Base-by-base conservation (phyloP, 2,329 filamentous ascomycete species). In the Colletotrichum navitas region DNA sequence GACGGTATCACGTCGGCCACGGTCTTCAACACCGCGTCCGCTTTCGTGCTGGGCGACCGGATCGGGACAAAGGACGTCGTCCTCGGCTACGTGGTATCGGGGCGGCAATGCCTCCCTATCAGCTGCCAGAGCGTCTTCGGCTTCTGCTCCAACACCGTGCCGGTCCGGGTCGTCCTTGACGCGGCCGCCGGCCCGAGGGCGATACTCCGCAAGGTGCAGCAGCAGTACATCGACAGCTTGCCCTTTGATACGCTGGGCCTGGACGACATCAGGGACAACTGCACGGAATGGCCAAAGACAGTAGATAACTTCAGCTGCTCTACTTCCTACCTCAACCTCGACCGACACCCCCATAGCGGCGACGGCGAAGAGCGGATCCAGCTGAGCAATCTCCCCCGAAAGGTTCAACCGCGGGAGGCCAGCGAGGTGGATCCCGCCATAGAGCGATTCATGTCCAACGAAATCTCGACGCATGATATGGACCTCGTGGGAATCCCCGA, bases 231-330 rank as follows among this genome's bases (percentile, higher is more conserved):
- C 6, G 47, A 61, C 3, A 73, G 74, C 43, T 16, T 76, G 0
- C 72, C 66, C 0, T 71, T 63, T 11, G 74, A 76, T 54, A 74
- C 74, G 0, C 49, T 76, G 0, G 74, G 75, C 1, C 71, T 76
- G 16, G 66, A 74, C 3, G 73, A 76, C 3, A 32, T 76, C 43
- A 74, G 74, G 29, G 51, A 58, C 18, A 76, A 76, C 63, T 76
- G 75, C 49, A 76, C 73, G 0, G 56, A 75, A 4, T 76, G 74
- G 74, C 54, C 72, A 3, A 67, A 64, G 49, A 64, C 59, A 41
- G 39, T 39, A 1, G 24, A 24, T 7, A 49, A 63, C 60, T 63
- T 26, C 81, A 84, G 73, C 71, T 84, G 34, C 49, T 52, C 21
- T 7, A 11, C 21, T 2, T 16, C 43, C n/a, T 63, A 63, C 24